Percentiles rank a stretch among this genome's conserved stretches.
These are phyloP conservation scores for rapeseed (Brassica napus) DNA, from an alignment of 345 rosid genomes.

Conservation along the genomic window Da-Ae NC_063434.1:11708001-11708500, in stretches of 20 bases:
- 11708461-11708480: neutral
- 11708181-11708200: slow-evolving; percentile 59
- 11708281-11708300: slow-evolving; percentile 57
- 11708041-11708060: slow-evolving; percentile 1
- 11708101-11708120: neutral
- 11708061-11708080: neutral
- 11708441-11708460: neutral
- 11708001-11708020: neutral
- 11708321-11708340: slow-evolving; percentile 63
- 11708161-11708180: slow-evolving; percentile 49
- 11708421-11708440: slow-evolving; percentile 2
- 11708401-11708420: slow-evolving; percentile 51
- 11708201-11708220: slow-evolving; percentile 59
- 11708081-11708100: slow-evolving; percentile 8
- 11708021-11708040: neutral
- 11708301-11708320: slow-evolving; percentile 75
- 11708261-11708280: slow-evolving; percentile 72
- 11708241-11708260: slow-evolving; percentile 72
- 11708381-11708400: slow-evolving; percentile 18
- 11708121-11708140: slow-evolving; percentile 20
- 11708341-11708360: slow-evolving; percentile 44
- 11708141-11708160: slow-evolving; percentile 19
- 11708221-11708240: slow-evolving; percentile 66
- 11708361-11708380: neutral
- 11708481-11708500: neutral